Base-by-base conservation (phyloP, 352 stramenopile species). In the Globisporangium echinulatum region DNA sequence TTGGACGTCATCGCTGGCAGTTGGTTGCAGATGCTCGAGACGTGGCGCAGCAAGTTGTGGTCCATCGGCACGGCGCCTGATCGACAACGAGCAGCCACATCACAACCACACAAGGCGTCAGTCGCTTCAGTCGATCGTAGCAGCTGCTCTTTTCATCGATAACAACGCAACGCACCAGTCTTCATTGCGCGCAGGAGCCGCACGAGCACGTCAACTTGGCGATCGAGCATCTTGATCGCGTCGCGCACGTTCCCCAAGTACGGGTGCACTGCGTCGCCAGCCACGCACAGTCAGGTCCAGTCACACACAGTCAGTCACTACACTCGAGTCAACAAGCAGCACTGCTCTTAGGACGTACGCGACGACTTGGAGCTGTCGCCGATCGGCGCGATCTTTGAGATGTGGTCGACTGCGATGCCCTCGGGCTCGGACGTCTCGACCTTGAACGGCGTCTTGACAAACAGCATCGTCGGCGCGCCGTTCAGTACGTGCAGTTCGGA, bases 391-490 rank as follows among this genome's bases (percentile, higher is more conserved):
- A 92, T 87, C 68, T 96, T 95, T 43, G 87, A 94, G 49, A 96
- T 93, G 66, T 94, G 81, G 49, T 96, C 88, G 11, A 96, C 82
- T 6, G 80, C 74, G 58, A 96, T 94, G 36, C 84, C 78, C 62
- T 96, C 87, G 25, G 84, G 87, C 67, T 96, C 85, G 2, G 82
- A 88, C 49, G 88, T 94, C 51, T 94, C 79, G 53, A 96, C 81
- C 58, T 94, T 92, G 62, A 93, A 96, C 39, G 83, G 76, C 8
- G 85, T 72, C 66, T 92, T 85, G 36, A 95, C 88, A 58, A 96
- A 96, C 48, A 96, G 77, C 83, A 92, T 96, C 63, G 88, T 96
- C 37, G 88, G 88, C 42, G 81, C 66, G 39, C 85, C 82, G 50
- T 94, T 87, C 33, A 95, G 62, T 62, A 96, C 70, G 51, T 96